These are phyloP conservation scores for Narthecium ossifragum DNA, from an alignment of 106 monocot species.

Conservation along the genomic window DNA sequence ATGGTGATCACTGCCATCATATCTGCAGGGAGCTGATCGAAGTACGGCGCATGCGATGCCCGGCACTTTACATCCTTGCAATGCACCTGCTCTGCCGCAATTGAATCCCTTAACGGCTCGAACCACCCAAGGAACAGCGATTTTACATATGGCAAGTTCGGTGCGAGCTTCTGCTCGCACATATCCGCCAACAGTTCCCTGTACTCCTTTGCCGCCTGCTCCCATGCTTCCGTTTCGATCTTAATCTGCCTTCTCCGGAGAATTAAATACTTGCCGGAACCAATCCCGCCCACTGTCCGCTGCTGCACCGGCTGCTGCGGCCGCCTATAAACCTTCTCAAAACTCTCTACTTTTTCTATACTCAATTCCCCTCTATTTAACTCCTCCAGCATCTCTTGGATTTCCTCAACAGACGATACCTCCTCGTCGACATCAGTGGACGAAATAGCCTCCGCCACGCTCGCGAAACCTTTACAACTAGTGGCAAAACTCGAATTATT, in stretches of 20 bases:
- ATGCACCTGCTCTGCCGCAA: constrained; percentile 50
- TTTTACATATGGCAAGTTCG: constrained; percentile 87
- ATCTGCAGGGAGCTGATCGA: constrained; percentile 64
- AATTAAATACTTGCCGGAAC: constrained; percentile 28
- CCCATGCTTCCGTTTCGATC: constrained; percentile 95
- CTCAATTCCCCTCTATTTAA: constrained; percentile 3
- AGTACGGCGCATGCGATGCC: constrained; percentile 26
- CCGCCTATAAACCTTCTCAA: not conserved
- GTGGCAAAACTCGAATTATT: not conserved
- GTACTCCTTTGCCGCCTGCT: constrained; percentile 88
- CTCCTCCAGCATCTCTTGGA: constrained; percentile 30
- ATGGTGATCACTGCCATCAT: constrained; percentile 99
- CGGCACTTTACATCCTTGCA: constrained; percentile 24
- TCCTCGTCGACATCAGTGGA: constrained; percentile 51
- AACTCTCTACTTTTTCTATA: not conserved
- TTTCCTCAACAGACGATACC: constrained; percentile 13
- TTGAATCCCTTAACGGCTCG: constrained; percentile 69
- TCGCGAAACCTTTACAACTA: constrained; percentile 18
- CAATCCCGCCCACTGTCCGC: constrained; percentile 17
- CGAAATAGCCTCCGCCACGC: constrained; percentile 38
- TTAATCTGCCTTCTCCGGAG: constrained; percentile 64
- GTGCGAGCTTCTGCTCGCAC: constrained; percentile 86
- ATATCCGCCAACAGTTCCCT: constrained; percentile 72
- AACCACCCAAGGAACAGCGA: constrained; percentile 93
- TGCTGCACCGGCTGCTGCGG: not conserved